Conservation (phyloP, 495 filamentous ascomycete species). For the Aspergillus conjunctus region DNA sequence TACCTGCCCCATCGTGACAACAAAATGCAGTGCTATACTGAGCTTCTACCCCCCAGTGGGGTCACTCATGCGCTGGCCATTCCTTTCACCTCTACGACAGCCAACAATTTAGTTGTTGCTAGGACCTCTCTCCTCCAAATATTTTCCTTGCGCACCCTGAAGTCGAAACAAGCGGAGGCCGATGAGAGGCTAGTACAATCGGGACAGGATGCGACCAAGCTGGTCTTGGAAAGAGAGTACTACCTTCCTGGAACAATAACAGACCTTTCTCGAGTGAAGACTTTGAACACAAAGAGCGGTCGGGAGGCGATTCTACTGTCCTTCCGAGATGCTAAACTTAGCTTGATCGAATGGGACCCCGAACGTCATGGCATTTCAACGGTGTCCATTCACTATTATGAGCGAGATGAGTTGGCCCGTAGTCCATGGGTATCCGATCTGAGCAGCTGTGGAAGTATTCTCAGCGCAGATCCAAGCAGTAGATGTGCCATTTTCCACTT, state of each 20-base stretch:
- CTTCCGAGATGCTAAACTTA: slow-evolving; percentile 87
- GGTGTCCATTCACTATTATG: slow-evolving; percentile 95
- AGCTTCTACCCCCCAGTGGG: slow-evolving; percentile 87
- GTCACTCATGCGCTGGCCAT: slow-evolving; percentile 84
- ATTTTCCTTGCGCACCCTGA: slow-evolving; percentile 54
- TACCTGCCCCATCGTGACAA: not conserved
- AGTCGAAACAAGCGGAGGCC: slow-evolving; percentile 43
- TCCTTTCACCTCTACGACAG: slow-evolving; percentile 72
- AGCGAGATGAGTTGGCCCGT: slow-evolving; percentile 80
- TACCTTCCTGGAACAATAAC: slow-evolving; percentile 79
- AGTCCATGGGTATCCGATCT: slow-evolving; percentile 75
- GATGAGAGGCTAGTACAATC: slow-evolving; percentile 36
- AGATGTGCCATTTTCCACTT: slow-evolving; percentile 94
- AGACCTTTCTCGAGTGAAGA: slow-evolving; percentile 75
- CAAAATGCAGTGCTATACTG: slow-evolving; percentile 80
- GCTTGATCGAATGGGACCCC: slow-evolving; percentile 92
- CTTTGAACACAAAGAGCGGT: slow-evolving; percentile 68
- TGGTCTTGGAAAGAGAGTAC: slow-evolving; percentile 86
- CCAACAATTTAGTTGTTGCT: slow-evolving; percentile 82
- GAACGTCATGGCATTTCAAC: slow-evolving; percentile 75
- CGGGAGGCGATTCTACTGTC: slow-evolving; percentile 83
- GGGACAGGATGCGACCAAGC: slow-evolving; percentile 61
- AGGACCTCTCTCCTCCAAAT: slow-evolving; percentile 91
- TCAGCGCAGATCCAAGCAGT: slow-evolving; percentile 88
- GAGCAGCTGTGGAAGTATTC: slow-evolving; percentile 68